Base-by-base conservation (phyloP, 768 basidiomycete genomes). In the Ramaria sp. region DNA sequence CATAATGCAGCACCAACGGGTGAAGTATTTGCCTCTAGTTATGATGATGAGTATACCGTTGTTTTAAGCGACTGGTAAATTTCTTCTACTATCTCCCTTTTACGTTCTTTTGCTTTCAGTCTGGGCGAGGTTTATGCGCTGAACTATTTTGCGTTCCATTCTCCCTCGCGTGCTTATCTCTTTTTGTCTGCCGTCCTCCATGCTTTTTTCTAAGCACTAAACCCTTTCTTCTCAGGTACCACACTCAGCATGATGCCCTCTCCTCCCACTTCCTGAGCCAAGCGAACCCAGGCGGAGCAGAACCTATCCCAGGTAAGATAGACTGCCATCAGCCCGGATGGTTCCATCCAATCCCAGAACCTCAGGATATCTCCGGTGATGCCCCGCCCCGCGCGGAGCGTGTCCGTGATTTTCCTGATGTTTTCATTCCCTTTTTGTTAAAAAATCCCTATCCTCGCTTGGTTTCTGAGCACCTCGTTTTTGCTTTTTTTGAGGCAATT, bases 21-120 rank as follows among this genome's bases (percentile, higher is more conserved):
- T 22, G 53, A 55, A 34, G 53, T 55, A 15, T 48, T 47, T 22
- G 13, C 42, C 9, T 16, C 15, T 4, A 59, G 58, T 9, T 97
- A 96, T 66, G 93, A 97, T 66, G 88, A 85, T 25, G 95, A 97
- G 60, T 93, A 80, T 69, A 94, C 88, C 18, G 72, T 98, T 59
- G 64, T 92, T 56, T 71, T 97, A 1, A 78, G 82, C 5, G 94
- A 97, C 66, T 98, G 95, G 94, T 55, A 8, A 55, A 42, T 45
- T 3, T 27, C 18, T 34, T 41, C n/a, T 24, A 16, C 52, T 34
- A 34, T 34, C 37, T 27, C 18, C 37, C 12, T 12, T 41, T 42
- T 38, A 41, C 25, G n/a, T 36, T 3, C 20, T 3, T 13, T 13
- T 27, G 15, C 13, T 36, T 60, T 37, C 20, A n/a, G n/a, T n/a